These are phyloP conservation scores for Nidula microcarpa DNA, from an alignment of 768 basidiomycete genomes.

Conservation along the genomic window DNA sequence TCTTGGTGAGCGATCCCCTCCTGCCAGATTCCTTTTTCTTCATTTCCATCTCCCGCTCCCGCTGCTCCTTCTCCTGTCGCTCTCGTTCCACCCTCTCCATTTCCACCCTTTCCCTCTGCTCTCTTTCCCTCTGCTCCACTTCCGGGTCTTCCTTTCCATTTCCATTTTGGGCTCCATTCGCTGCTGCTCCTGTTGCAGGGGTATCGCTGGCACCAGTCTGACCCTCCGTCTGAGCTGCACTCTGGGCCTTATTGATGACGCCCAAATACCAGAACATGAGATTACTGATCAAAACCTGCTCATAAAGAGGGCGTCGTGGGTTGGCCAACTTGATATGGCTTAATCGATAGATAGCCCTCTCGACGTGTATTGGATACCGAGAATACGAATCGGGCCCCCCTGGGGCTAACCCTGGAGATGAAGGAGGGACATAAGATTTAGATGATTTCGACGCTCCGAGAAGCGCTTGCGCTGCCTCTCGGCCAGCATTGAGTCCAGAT, in stretches of 20 bases:
- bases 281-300: constrained; percentile 92
- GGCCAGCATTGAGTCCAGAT: constrained; percentile 51
- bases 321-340: constrained; percentile 99
- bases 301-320: constrained; percentile 92
- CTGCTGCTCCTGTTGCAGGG: constrained; percentile 13
- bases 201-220: constrained; percentile 11
- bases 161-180: constrained; percentile 14
- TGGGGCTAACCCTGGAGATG: constrained; percentile 52
- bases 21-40: constrained; percentile 54
- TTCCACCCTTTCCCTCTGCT: constrained; percentile 23
- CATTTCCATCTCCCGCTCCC: constrained; percentile 43
- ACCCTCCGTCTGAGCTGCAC: constrained; percentile 30
- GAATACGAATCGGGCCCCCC: constrained; percentile 47
- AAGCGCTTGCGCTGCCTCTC: constrained; percentile 83
- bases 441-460: constrained; percentile 82
- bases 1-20: constrained; percentile 67
- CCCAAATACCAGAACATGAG: constrained; percentile 99
- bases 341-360: constrained; percentile 94
- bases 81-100: constrained; percentile 33
- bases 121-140: not conserved
- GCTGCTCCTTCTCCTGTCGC: constrained; percentile 34
- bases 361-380: constrained; percentile 97
- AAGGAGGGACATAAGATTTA: constrained; percentile 58
- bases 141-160: constrained; percentile 28
- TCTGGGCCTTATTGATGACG: constrained; percentile 90